Evolutionary conservation across 371 early-diverging fungal species (phyloP).

Genomic region (Mucor mucedo): DNA sequence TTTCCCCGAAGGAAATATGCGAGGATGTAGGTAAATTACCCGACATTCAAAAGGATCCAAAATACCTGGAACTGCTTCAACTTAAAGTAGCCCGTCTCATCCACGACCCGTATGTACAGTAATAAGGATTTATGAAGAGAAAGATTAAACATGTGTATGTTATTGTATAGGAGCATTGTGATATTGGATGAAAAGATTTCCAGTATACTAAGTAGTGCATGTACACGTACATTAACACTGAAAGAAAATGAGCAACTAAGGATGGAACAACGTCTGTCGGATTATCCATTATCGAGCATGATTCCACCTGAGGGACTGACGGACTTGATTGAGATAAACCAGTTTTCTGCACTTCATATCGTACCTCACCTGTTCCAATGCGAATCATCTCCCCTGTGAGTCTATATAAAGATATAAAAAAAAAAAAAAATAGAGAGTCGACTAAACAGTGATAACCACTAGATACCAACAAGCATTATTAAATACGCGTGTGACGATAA

Average conservation of each 20-base stretch:
- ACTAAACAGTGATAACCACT: not conserved
- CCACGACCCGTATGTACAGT: conserved; percentile 39
- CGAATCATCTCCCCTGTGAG: not conserved
- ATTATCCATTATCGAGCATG: conserved; percentile 12
- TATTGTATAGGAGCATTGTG: conserved; percentile 17
- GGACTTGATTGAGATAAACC: conserved; percentile 42
- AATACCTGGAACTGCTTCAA: not conserved
- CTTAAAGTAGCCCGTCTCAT: conserved; percentile 20
- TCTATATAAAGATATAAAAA: not conserved
- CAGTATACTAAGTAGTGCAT: conserved; percentile 27
- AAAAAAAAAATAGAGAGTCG: not conserved
- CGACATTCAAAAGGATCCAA: not conserved
- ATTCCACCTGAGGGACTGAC: conserved; percentile 33
- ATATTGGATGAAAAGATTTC: conserved; percentile 12
- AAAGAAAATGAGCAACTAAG: conserved; percentile 43
- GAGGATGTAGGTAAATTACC: not conserved
- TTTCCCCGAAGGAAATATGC: not conserved
- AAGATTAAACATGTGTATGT: not conserved
- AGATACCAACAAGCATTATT: conserved; percentile 40
- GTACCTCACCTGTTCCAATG: conserved; percentile 30
- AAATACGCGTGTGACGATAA: conserved; percentile 29
- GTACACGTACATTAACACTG: conserved; percentile 38
- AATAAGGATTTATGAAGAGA: not conserved
- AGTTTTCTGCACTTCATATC: conserved; percentile 39
- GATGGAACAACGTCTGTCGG: conserved; percentile 11